Evolutionary conservation across 139 green algal genomes (phyloP).

Genomic region (Chlamydomonas incerta): DNA sequence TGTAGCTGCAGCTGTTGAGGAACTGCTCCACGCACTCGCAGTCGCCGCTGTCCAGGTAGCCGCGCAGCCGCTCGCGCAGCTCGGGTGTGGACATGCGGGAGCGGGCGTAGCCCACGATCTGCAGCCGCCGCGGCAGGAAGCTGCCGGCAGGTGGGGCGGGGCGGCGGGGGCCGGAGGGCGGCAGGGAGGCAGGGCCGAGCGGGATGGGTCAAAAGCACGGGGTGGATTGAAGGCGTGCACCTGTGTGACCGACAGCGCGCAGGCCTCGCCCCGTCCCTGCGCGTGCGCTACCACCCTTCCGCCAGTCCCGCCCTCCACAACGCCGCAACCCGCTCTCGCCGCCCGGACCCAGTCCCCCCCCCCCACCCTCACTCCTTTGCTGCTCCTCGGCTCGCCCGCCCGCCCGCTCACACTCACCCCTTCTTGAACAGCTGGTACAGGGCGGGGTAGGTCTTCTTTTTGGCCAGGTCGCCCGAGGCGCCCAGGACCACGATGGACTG

Average conservation of each 20-base stretch:
- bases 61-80: constrained; percentile 74
- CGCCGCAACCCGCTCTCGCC: too few species aligned
- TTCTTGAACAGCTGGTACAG: constrained; percentile 81
- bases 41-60: constrained; percentile 55
- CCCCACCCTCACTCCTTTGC: too few species aligned
- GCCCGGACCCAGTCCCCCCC: too few species aligned
- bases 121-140: constrained; percentile 71
- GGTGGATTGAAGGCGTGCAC: background rate
- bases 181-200: too few species aligned
- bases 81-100: constrained; percentile 70
- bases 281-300: too few species aligned
- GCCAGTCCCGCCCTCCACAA: too few species aligned
- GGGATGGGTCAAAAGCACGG: too few species aligned
- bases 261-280: too few species aligned
- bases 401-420: constrained; percentile 57
- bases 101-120: constrained; percentile 89
- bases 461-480: constrained; percentile 84
- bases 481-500: constrained; percentile 68
- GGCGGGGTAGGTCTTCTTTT: constrained; percentile 94
- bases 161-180: background rate
- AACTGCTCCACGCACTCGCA: constrained; percentile 68
- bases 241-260: too few species aligned
- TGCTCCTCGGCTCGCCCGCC: background rate
- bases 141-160: constrained; percentile 44
- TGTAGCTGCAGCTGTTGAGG: constrained; percentile 75